These are phyloP conservation scores for Hypoxylon trugodes DNA, from an alignment of 495 filamentous ascomycete genomes.

Conservation along the genomic window DNA sequence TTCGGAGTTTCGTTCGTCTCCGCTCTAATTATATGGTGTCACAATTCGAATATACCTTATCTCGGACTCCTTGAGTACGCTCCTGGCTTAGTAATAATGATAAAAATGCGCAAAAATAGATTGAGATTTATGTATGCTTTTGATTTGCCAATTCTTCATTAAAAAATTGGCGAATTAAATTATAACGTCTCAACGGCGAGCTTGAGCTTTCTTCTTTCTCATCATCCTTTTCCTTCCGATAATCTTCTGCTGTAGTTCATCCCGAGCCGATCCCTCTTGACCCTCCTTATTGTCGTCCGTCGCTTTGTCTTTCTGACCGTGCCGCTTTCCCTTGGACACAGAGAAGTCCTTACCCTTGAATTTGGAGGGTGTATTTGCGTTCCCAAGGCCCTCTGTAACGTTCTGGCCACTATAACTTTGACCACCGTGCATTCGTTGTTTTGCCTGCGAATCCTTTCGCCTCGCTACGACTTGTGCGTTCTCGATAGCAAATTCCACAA, in stretches of 20 bases:
- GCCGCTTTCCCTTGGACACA: slow-evolving; percentile 40
- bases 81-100: no score
- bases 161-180: background rate
- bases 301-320: slow-evolving; percentile 21
- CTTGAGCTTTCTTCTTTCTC: slow-evolving; percentile 59
- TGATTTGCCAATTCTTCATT: background rate
- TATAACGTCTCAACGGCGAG: slow-evolving; percentile 26
- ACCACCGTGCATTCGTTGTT: slow-evolving; percentile 39
- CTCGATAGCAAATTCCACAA: slow-evolving; percentile 98
- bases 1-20: no score
- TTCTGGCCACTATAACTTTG: background rate
- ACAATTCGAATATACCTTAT: background rate
- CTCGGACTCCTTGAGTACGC: no score
- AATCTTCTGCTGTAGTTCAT: slow-evolving; percentile 56
- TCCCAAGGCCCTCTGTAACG: background rate
- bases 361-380: background rate
- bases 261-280: slow-evolving; percentile 38
- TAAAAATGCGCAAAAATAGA: no score
- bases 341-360: slow-evolving; percentile 42
- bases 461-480: slow-evolving; percentile 92
- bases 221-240: slow-evolving; percentile 57
- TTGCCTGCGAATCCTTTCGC: slow-evolving; percentile 75
- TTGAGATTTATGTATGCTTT: background rate
- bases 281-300: slow-evolving; percentile 18
- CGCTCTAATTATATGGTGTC: no score